Evolutionary conservation across 768 basidiomycete species (phyloP), one percentile per base, ranked within the genome.

Genomic region (Tricholoma terreum): DNA sequence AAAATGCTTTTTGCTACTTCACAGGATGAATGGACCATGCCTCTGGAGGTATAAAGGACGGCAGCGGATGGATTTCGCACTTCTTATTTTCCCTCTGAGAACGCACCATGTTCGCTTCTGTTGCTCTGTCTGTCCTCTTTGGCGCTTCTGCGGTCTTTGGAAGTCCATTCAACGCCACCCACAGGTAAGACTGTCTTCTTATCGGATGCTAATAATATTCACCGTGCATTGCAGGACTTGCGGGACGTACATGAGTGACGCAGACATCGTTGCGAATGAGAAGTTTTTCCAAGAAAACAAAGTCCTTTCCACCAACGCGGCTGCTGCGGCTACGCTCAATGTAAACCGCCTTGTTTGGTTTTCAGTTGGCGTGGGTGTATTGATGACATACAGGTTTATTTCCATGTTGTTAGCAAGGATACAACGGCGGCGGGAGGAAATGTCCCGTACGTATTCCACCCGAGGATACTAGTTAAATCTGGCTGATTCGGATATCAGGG

Each of bases 281-380:
- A 69, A 70, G 51, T 73, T 78, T 65, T 81, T 80, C 64, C 58
- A 64, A 12, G 70, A 68, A 27, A 71, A 81, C 70, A 71, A 27
- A 27, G 24, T 27, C 24, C 3, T 3, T 27, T 27, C 24, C 6
- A 2, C 6, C 24, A 27, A 6, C 6, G 6, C 24, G 3, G 6
- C 2, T 3, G 2, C 24, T 27, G 3, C 57, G 8, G n/a, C 50
- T 17, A 61, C 68, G 30, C 54, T 66, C 34, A 65, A 65, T 30
- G 68, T 68, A 56, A 22, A 48, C 52, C 9, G 14, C 24, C 27
- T 30, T 24, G 19, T 17, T 27, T 27, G 15, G 21, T 17, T 8
- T 43, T 8, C 36, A 27, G 19, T 24, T 21, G 22, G 24, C 6
- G 43, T 24, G 22, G 43, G n/a, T n/a, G n/a, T n/a, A n/a, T 46